Base-by-base conservation (phyloP, 768 basidiomycete species). In the Phaeotremella fagi region DNA sequence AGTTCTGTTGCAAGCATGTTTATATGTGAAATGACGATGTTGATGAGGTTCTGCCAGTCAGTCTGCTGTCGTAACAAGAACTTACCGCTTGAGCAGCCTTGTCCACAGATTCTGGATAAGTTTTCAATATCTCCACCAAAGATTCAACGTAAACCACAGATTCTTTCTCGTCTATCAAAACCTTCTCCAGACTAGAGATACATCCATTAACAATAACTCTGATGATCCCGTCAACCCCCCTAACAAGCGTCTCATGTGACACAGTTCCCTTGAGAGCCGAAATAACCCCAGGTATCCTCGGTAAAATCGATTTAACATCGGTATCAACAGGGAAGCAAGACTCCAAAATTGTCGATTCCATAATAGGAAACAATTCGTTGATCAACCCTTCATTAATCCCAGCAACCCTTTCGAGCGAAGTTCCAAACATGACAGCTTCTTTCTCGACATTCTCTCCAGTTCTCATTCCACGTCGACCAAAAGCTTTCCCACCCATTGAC, bases 351-450 rank as follows among this genome's bases (percentile, higher is more conserved):
- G 38, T 20, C 16, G 49, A 14, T 15, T 36, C 22, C n/a, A 69
- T 15, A 3, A 55, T 22, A 1, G 46, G 33, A n/a, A 55, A 15
- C 4, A 57, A 35, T 0, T 41, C 25, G 3, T 35, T 18, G 18
- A 54, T 28, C 15, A 63, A 26, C 16, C 33, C 47, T 22, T 15
- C 12, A 35, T 55, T 45, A 23, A 58, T 50, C 12, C 52, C 50
- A 1, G 50, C 27, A 4, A 66, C 12, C 27, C 69, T 49, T 1
- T 41, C 59, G 2, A 73, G 49, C 3, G 59, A 57, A 36, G 57
- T 55, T 0, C 66, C 68, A 29, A 73, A 56, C 2, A 61, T 31
- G 15, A 33, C 52, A 0, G 72, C 72, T 44, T 73, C 70, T 14
- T 28, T 24, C 41, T 65, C 59, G 4, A 33, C 47, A 11, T 47